Base-by-base conservation (phyloP, 1,284 basidiomycete genomes). In the Thecaphora frezii region DNA sequence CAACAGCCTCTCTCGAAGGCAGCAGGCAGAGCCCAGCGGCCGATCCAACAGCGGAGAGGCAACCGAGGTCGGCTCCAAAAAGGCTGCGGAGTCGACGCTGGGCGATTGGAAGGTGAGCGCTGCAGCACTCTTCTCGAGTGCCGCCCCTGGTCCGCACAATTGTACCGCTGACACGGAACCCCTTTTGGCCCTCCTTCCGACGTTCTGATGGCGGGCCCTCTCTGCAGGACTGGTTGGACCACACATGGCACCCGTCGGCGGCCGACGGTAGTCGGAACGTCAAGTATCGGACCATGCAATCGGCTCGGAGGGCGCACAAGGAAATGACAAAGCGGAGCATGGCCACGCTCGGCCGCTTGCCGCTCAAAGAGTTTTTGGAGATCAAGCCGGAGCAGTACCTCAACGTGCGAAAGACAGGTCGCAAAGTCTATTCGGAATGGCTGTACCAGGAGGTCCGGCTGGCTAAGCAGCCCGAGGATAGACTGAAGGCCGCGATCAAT, bases 341-440 rank as follows among this genome's bases (percentile, higher is more conserved):
- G 55, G 64, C 69, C 2, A 71, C 66, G 12, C 54, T 71, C 2
- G 69, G 69, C 16, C 57, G 69, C 19, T 42, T 71, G 33, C 69
- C 69, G 1, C 58, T 71, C 43, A 68, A 68, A 26, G 65, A 67
- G 43, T 71, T 66, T 40, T 46, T 71, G 30, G 69, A 71, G 51
- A 66, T 71, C 45, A 37, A 49, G n/a, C 63, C 59, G 3, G 55
- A 63, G 22, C 66, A 71, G 49, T 71, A 71, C 23, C 54, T 63
- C n/a, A 54, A 50, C 26, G 65, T 67, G 9, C 64, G 69, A 18
- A 71, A 67, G 48, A 65, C 53, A 13, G 69, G 65, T 25, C 54
- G 69, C 7, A 60, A 59, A 41, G 56, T 66, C 5, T 71, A 71
- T 38, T 58, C 68, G 28, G 66, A 67, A n/a, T 71, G 69, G 69